Conservation (phyloP, 2,329 filamentous ascomycete genomes). For the Phialophora tarda region DNA sequence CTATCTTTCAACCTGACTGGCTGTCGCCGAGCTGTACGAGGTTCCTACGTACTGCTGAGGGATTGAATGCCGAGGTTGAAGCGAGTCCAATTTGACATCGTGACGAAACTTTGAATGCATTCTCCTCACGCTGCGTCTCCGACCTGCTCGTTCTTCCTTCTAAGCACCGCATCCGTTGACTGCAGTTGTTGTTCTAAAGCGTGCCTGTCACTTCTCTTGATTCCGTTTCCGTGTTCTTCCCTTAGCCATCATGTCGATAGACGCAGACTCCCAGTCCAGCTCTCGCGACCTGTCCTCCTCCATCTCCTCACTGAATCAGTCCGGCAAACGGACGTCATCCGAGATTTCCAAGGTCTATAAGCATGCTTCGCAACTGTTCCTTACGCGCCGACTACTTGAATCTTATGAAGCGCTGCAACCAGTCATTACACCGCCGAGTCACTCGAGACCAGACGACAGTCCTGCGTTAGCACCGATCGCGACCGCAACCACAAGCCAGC, state of each 20-base stretch:
- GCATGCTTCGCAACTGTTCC: slow-evolving; percentile 89
- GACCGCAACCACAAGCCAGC: slow-evolving; percentile 76
- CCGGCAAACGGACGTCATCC: slow-evolving; percentile 54
- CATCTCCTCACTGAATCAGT: slow-evolving; percentile 70
- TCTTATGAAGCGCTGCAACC: slow-evolving; percentile 83
- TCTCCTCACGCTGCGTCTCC: background rate
- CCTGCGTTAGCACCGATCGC: slow-evolving; percentile 73
- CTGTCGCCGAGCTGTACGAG: background rate
- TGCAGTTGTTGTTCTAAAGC: background rate
- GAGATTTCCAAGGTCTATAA: slow-evolving; percentile 91
- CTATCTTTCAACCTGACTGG: background rate
- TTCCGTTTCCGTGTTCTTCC: background rate
- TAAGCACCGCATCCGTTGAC: background rate
- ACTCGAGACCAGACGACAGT: slow-evolving; percentile 49
- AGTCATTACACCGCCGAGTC: slow-evolving; percentile 66
- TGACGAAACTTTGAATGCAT: slow-evolving; percentile 20
- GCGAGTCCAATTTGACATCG: slow-evolving; percentile 16
- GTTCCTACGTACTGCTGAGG: background rate
- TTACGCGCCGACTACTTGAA: slow-evolving; percentile 91
- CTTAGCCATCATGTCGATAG: slow-evolving; percentile 34
- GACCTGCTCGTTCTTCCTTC: background rate
- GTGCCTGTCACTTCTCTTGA: background rate
- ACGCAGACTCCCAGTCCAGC: slow-evolving; percentile 45
- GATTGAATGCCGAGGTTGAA: slow-evolving; percentile 24
- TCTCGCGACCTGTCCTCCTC: slow-evolving; percentile 69